Evolutionary conservation across 139 green algal species (phyloP), one percentile per base, ranked within the genome.

Genomic region (Edaphochlamys debaryana): DNA sequence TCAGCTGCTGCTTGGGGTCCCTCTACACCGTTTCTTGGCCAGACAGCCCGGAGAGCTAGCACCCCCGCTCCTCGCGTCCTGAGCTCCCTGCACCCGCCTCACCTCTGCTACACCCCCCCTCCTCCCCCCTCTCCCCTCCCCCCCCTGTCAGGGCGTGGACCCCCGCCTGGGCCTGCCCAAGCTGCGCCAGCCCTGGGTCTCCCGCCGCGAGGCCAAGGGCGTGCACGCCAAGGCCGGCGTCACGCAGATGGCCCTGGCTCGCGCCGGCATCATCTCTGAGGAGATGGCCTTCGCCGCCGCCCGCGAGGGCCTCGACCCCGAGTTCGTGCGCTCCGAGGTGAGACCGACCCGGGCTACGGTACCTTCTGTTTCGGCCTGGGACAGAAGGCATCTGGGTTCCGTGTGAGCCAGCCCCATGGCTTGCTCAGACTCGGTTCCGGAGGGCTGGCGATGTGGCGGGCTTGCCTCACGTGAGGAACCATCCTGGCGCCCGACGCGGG

Each of bases 251-350:
- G 58, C 64, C 11, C 82, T 85, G 25, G 67, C 66, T 7, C 76
- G 83, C 8, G 67, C 75, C 36, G 84, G 96, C 15, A 83, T 97
- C 0, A 89, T 99, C 40, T 99, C 95, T 0, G 93, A 98, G 89
- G 97, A 99, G 92, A 99, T 99, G 96, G 92, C 93, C 4, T 99
- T 93, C 76, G 93, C 89, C 29, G 96, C 96, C 1, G 92, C 91
- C 0, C 87, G 97, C 1, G 97, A 99, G 89, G 80, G 91, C 9
- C 82, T 99, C 89, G 94, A 98, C 56, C 88, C 92, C 0, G 97
- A 99, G 89, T 98, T 95, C 89, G 95, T 99, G 58, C 79, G 95
- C 40, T 92, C 90, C 9, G 97, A 99, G 95, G 93, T 96, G 78
- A 25, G 74, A 3, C 11, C 3, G n/a, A n/a, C n/a, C n/a, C n/a